Evolutionary conservation across 768 basidiomycete genomes (phyloP), one percentile per base, ranked within the genome.

Genomic region (Coprinopsis strossmayeri): DNA sequence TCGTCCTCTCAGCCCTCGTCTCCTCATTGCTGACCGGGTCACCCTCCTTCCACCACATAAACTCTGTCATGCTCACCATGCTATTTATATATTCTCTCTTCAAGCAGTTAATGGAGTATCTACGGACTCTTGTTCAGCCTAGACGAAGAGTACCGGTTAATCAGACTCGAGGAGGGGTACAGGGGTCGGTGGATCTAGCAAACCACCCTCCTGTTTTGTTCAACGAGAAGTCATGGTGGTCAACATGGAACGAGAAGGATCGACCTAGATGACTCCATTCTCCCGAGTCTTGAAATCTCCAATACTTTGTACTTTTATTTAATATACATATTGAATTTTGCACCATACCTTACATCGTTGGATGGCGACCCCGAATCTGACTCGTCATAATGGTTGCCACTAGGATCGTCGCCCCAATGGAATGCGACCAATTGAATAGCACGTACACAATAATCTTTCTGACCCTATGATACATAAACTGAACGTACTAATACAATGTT

Each of bases 191-290:
- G 17, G 37, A 38, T 9, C 37, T 17, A 10, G 13, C 17, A 38
- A 5, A 20, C 7, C 37, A 25, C 11, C 40, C 40, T 5, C 40
- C 21, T 7, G 40, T 42, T 5, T 23, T 42, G 17, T 42, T 42
- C 40, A 5, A 42, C 18, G 40, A 42, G 17, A 42, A 26, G 40
- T 42, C 40, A 25, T 42, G 40, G 40, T 42, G 40, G 40, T 42
- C 40, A 25, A 42, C 40, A 17, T 42, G 40, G 40, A 42, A 42
- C 18, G 40, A 42, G 18, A 42, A 42, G 40, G 40, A 42, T 25
- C 20, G 40, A 5, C 40, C 40, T 24, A 42, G 40, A 42, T 42
- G 40, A 42, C n/a, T n/a, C n/a, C n/a, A n/a, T n/a, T n/a, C n/a
- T n/a, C n/a, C n/a, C n/a, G n/a, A n/a, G n/a, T n/a, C n/a, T n/a